A percentile compares a stretch with the other conserved stretches of the same genome.
These are phyloP conservation scores for Phoma sp. DNA, from an alignment of 2,329 filamentous ascomycete genomes.

Conservation along the genomic window DNA sequence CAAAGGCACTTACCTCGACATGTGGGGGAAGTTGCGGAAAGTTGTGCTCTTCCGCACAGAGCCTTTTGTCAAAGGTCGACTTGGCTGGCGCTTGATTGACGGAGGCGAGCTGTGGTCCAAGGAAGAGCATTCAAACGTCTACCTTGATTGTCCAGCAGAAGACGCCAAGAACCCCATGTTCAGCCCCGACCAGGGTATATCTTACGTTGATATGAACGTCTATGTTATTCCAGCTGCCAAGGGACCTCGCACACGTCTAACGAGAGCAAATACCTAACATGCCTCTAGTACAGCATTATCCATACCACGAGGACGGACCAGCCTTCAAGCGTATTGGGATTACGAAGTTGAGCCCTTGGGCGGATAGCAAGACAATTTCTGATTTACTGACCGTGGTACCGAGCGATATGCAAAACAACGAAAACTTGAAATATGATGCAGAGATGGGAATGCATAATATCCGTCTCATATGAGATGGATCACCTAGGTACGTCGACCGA, in stretches of 20 bases:
- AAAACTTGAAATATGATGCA: too few relatives aligned
- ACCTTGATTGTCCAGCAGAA: not conserved
- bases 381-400: too few relatives aligned
- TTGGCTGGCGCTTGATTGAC: not conserved
- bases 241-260: not conserved
- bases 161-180: not conserved
- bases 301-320: not conserved
- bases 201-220: not conserved
- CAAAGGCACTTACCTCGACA: not conserved
- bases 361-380: not conserved
- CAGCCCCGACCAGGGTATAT: not conserved
- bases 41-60: not conserved
- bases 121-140: not conserved
- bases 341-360: not conserved
- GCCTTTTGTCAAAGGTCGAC: not conserved
- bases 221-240: not conserved
- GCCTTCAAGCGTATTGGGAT: slow-evolving; percentile 2
- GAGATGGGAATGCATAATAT: too few relatives aligned
- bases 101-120: not conserved
- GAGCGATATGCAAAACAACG: too few relatives aligned
- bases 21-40: not conserved
- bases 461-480: too few relatives aligned
- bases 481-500: too few relatives aligned
- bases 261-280: not conserved
- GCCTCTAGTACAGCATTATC: not conserved